Base-by-base conservation (phyloP, 164 flowering plant genomes). In the Dillenia turbinata region DNA sequence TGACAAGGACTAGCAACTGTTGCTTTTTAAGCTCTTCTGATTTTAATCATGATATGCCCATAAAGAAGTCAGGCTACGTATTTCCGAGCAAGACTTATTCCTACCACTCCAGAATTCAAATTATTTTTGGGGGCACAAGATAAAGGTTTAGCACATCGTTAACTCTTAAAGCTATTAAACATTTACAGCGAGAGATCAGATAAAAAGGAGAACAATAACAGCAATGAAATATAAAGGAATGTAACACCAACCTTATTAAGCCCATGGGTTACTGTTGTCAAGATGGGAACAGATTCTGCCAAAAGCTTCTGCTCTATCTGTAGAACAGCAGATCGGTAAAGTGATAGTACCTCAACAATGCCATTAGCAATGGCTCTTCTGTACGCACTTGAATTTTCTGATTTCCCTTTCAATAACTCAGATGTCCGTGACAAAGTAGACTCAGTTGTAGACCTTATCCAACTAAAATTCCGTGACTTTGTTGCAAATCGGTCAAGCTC, bases 341-440 rank as follows among this genome's bases (percentile, higher is more conserved):
- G 75, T 8, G 97, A 86, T 59, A 94, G 75, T 59, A 92, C 79
- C 81, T 94, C 99, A 46, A 89, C 85, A 71, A 94, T 78, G 17
- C 97, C 99, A 84, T 92, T 94, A 17, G 96, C 96, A 50, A 94
- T 74, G 43, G 96, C 99, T 66, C 96, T 83, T 12, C 94, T 75
- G 58, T 95, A 95, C 61, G 87, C 81, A 64, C 99, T 89, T 17
- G 78, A 73, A 64, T 72, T 80, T 60, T 61, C 71, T 7, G 40
- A 44, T 63, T 78, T 82, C 57, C 64, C 67, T 63, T 79, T 76
- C 58, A 71, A 65, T 52, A 71, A 33, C 49, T 74, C 83, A 22
- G 70, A 51, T 12, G 68, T 65, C 47, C 61, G 70, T 9, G 73
- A 73, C 55, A 75, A 57, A 8, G 89, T 79, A 66, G 72, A 54